These are phyloP conservation scores for Evansstolkia leycettana DNA, from an alignment of 495 filamentous ascomycete genomes.

Conservation along the genomic window DNA sequence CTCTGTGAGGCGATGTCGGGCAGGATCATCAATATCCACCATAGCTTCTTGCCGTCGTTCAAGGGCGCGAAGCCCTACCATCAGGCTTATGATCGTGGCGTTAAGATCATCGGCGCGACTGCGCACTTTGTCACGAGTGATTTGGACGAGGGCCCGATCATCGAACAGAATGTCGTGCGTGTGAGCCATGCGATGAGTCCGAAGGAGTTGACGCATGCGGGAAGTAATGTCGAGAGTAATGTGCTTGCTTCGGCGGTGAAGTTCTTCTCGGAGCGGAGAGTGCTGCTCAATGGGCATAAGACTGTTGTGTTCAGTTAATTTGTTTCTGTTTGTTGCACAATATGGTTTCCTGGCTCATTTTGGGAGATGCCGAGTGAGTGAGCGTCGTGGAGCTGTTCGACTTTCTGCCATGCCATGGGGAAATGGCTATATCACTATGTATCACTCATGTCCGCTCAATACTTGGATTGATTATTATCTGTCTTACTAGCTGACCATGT, in stretches of 20 bases:
- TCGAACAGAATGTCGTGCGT: slow-evolving; percentile 60
- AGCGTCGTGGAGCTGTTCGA: too few species aligned
- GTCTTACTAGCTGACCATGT: too few species aligned
- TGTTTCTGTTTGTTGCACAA: background rate
- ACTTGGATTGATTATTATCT: too few species aligned
- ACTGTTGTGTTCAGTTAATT: slow-evolving; percentile 56
- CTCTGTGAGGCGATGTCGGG: slow-evolving; percentile 61
- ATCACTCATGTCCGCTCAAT: too few species aligned
- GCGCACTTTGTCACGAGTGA: slow-evolving; percentile 69
- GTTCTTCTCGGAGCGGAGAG: slow-evolving; percentile 57
- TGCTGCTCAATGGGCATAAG: slow-evolving; percentile 60
- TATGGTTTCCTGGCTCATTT: too few species aligned
- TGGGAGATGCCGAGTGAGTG: too few species aligned
- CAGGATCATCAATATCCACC: slow-evolving; percentile 73
- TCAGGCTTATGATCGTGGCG: slow-evolving; percentile 63
- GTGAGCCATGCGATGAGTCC: slow-evolving; percentile 59
- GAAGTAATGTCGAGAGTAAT: slow-evolving; percentile 64
- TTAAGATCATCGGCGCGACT: slow-evolving; percentile 70
- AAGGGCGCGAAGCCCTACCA: slow-evolving; percentile 76
- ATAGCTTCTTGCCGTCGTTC: slow-evolving; percentile 66
- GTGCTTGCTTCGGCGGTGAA: slow-evolving; percentile 61
- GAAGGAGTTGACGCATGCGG: slow-evolving; percentile 58
- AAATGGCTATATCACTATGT: too few species aligned
- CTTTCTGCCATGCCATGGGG: background rate
- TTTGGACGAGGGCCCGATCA: slow-evolving; percentile 66